Evolutionary conservation across 2,329 filamentous ascomycete species (phyloP), one percentile per base, ranked within the genome.

Genomic region (Drechslerella coelobrocha): DNA sequence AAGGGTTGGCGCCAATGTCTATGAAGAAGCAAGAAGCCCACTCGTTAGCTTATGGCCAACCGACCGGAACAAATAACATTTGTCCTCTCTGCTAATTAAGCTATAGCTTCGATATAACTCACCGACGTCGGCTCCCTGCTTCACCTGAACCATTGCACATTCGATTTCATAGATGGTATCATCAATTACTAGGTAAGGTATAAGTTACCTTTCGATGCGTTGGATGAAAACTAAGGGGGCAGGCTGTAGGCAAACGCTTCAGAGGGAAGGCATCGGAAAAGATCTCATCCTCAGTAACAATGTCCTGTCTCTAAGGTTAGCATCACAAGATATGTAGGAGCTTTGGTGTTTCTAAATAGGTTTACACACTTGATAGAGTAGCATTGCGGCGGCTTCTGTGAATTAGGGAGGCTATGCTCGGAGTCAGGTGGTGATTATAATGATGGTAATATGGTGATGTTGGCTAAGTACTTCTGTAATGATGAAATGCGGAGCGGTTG

Each of bases 1-100:
- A 97, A 77, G 94, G 90, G 82, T 99, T 99, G 84, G 92, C 94
- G 81, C 94, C 94, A 78, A 85, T 94, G 81, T 94, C 89, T 91
- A 63, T 29, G 61, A 45, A 24, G 12, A 24, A 45, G 61, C 43
- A 29, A 29, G 47, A 27, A 31, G 9, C 34, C 4, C 34, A 14
- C 12, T 39, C 2, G 31, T 34, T n/a, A 56, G 14, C 23, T 57
- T 5, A 6, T 14, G 21, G 19, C 8, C n/a, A n/a, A n/a, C n/a
- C n/a, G n/a, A n/a, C n/a, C 6, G 21, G 6, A 23, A 31, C 19
- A 14, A 27, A 24, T n/a, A 31, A n/a, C 3, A 9, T 21, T 24
- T 14, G 52, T 12, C 9, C 12, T 50, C 10, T 39, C 24, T 43
- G 55, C 68, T 17, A 55, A 24, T 24, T 7, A 45, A n/a, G 12